Evolutionary conservation across 2,329 filamentous ascomycete species (phyloP).

Genomic region (Alternaria brassicae): DNA sequence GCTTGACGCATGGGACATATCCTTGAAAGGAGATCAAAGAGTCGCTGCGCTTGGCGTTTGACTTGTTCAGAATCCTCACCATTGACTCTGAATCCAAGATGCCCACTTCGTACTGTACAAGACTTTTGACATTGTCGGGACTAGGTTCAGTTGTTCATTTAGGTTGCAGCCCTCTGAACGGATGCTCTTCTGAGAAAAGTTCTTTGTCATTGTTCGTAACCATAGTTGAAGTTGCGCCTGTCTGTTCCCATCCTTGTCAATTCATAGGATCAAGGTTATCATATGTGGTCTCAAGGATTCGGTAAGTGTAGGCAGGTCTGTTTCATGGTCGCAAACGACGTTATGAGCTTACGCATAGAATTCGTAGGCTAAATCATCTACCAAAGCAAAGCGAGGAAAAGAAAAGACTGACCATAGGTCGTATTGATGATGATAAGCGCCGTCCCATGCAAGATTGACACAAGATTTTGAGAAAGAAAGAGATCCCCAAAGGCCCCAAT

Average conservation of each 20-base stretch:
- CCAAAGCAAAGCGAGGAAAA: not conserved
- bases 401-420: slow-evolving; percentile 10
- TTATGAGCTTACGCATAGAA: not conserved
- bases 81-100: too few species aligned
- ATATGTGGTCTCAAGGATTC: not conserved
- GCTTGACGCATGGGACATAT: not conserved
- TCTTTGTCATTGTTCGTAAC: too few species aligned
- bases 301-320: not conserved
- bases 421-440: slow-evolving; percentile 10
- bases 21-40: not conserved
- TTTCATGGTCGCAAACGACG: not conserved
- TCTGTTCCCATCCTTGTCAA: not conserved
- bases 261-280: too few species aligned
- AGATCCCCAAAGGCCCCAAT: not conserved
- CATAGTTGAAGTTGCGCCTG: too few species aligned
- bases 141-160: too few species aligned
- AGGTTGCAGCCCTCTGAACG: too few species aligned
- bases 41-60: not conserved
- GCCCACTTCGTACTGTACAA: too few species aligned
- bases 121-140: too few species aligned
- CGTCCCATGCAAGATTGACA: not conserved
- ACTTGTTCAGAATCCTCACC: not conserved
- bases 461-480: not conserved
- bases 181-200: too few species aligned
- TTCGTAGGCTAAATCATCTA: not conserved